These are phyloP conservation scores for Ichthyophthirius multifiliis DNA, from an alignment of 169 alveolate species.

Conservation along the genomic window DNA sequence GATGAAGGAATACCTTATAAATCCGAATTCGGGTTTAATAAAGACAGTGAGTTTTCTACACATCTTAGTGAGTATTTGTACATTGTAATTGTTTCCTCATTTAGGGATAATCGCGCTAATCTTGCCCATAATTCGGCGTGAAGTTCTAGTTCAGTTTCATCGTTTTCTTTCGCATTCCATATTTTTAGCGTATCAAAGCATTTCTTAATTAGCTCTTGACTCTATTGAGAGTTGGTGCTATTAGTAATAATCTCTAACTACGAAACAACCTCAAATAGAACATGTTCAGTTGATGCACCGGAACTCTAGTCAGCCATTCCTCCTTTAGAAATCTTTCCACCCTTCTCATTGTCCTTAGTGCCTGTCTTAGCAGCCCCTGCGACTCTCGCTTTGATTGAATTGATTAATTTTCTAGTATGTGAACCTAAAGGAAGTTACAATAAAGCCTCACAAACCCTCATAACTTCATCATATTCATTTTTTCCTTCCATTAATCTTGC, in stretches of 20 bases:
- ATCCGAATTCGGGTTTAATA: conserved; percentile 41
- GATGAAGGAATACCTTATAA: conserved; percentile 61
- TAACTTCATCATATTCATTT: conserved; percentile 72
- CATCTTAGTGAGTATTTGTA: conserved; percentile 69
- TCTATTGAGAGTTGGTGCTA: conserved; percentile 53
- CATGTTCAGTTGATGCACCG: conserved; percentile 69
- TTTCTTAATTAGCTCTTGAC: conserved; percentile 60
- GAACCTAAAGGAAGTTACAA: conserved; percentile 66
- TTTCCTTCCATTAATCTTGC: conserved; percentile 65
- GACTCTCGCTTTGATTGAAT: conserved; percentile 77
- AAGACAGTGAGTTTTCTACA: conserved; percentile 65
- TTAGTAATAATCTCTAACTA: conserved; percentile 65
- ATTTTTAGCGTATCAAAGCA: conserved; percentile 67
- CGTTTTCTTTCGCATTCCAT: conserved; percentile 74
- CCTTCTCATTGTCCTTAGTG: conserved; percentile 49
- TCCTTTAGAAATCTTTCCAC: conserved; percentile 56
- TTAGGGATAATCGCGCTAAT: conserved; percentile 68
- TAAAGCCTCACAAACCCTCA: conserved; percentile 77
- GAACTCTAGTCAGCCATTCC: conserved; percentile 35
- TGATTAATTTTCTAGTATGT: conserved; percentile 75
- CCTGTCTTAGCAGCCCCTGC: conserved; percentile 55
- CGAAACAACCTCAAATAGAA: conserved; percentile 72
- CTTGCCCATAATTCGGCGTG: conserved; percentile 86
- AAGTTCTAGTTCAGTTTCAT: conserved; percentile 81
- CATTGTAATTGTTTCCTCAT: conserved; percentile 53